These are phyloP conservation scores for Trichoderma sp. DNA, from an alignment of 2,329 filamentous ascomycete species.

Conservation along the genomic window DNA sequence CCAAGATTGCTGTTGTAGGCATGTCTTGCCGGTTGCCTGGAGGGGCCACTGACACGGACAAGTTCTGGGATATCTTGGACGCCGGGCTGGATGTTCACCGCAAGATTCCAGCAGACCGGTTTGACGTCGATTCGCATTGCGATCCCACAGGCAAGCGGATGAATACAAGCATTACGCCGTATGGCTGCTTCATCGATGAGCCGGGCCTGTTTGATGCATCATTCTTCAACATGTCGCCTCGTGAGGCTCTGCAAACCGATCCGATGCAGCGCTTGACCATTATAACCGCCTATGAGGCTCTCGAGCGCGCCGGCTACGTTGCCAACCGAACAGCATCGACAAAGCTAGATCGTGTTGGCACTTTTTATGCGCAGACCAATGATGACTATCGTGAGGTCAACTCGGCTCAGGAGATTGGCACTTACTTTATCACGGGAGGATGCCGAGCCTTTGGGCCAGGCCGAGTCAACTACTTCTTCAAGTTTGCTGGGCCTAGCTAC, in stretches of 20 bases:
- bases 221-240: conserved; percentile 78
- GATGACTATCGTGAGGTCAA: not conserved
- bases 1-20: not conserved
- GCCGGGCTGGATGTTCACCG: not conserved
- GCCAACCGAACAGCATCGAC: not conserved
- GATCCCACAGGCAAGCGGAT: not conserved
- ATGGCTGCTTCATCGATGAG: not conserved
- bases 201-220: conserved; percentile 59
- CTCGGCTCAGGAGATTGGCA: not conserved
- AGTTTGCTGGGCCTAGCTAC: not conserved
- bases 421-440: not conserved
- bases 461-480: not conserved
- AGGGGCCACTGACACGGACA: not conserved
- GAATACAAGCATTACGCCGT: not conserved
- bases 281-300: conserved; percentile 69
- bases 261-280: conserved; percentile 70
- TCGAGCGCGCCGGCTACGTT: conserved; percentile 64
- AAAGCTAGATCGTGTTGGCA: not conserved
- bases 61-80: not conserved
- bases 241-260: conserved; percentile 69
- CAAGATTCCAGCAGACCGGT: not conserved
- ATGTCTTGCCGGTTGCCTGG: not conserved
- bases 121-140: not conserved
- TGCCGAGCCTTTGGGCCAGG: not conserved
- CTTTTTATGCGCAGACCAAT: not conserved